Conservation (phyloP, 495 filamentous ascomycete species). For the Penicillium herquei region DNA sequence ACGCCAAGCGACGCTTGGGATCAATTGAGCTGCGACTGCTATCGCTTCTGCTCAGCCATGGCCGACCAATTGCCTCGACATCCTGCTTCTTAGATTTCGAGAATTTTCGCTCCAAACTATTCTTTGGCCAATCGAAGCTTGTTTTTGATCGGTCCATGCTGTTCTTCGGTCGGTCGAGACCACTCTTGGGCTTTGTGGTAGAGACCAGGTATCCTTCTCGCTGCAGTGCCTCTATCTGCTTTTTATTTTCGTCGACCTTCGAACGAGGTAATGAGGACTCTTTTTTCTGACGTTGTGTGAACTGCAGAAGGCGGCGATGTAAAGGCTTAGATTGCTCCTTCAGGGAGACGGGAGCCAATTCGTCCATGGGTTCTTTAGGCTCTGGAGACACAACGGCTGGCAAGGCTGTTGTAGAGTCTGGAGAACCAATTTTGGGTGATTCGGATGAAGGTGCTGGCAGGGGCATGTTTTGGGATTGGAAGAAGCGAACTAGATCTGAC, state of each 20-base stretch:
- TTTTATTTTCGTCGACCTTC: constrained; percentile 30
- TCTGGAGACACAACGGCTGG: constrained; percentile 14
- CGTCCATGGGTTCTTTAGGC: constrained; percentile 6
- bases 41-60: constrained; percentile 36
- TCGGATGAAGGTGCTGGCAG: constrained; percentile 4
- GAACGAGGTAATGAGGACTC: constrained; percentile 18
- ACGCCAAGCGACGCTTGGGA: constrained; percentile 25
- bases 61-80: constrained; percentile 41
- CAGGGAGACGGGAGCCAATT: neutral
- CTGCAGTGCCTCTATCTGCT: constrained; percentile 36
- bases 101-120: constrained; percentile 16
- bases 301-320: constrained; percentile 41
- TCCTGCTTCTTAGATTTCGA: constrained; percentile 36
- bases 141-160: constrained; percentile 19
- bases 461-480: constrained; percentile 33
- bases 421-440: neutral
- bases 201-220: constrained; percentile 36
- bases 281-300: constrained; percentile 40
- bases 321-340: constrained; percentile 30
- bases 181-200: constrained; percentile 6
- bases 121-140: constrained; percentile 17
- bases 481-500: constrained; percentile 38
- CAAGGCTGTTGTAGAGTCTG: constrained; percentile 24
- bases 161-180: constrained; percentile 12
- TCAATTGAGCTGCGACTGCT: constrained; percentile 16